Base-by-base conservation (phyloP, 768 basidiomycete genomes). In the Trametes meyenii region DNA sequence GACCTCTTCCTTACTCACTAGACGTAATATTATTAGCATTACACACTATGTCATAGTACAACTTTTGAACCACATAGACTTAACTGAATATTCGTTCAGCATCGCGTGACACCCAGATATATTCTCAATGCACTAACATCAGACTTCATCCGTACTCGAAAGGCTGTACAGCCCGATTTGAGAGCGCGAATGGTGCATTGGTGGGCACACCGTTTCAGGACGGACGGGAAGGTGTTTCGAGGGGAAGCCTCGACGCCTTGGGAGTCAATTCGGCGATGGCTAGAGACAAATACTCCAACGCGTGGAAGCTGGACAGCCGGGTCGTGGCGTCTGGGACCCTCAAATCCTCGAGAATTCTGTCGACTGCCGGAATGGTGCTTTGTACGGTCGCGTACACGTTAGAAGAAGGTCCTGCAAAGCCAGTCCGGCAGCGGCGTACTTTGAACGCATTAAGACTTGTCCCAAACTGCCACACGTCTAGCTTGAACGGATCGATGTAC, bases 391-490 rank as follows among this genome's bases (percentile, higher is more conserved):
- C 8, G 29, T 8, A 33, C 3, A 33, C 29, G 8, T 33, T 33
- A 33, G 29, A 33, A 3, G 29, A 33, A 33, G 29, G 8, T 33
- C 29, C 8, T 33, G 29, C 29, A 33, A 33, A 33, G 29, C 29
- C 4, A 33, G 29, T 1, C 26, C 17, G 39, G 26, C n/a, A 5
- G 16, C 14, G 12, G 3, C 36, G 6, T 26, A 61, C 60, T 62
- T 52, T 64, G 33, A 71, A 60, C 40, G 64, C 51, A 5, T n/a
- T 11, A 17, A 71, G 63, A 38, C 61, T 66, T 1, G 8, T 62
- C 6, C 59, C 70, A 4, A 73, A 49, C 51, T 75, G 73, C 74
- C 74, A 73, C 0, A 74, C 60, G 63, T 73, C 72, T 19, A 72
- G 50, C 50, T 72, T 72, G 55, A 71, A 74, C 2, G 71, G 71